Base-by-base conservation (phyloP, 192 early-diverging fungal genomes). In the Glomus cerebriforme region DNA sequence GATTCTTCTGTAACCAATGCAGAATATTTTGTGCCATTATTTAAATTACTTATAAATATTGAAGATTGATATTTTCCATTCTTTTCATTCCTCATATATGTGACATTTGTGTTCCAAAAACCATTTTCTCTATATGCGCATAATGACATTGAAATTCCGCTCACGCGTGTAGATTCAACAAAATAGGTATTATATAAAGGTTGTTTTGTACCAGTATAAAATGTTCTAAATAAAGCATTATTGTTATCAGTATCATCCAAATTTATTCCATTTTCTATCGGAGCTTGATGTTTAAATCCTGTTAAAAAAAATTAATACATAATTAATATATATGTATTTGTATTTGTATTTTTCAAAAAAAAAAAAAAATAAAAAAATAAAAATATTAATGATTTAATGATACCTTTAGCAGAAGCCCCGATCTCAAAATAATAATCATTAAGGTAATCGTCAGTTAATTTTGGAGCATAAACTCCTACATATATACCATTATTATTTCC, bases 61-160 rank as follows among this genome's bases (percentile, higher is more conserved):
- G 35, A n/a, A 35, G 34, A 82, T 24, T 75, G 39, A 31, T 63
- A 81, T 27, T 80, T 79, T 31, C 67, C 71, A n/a, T 81, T 63
- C 62, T 80, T 73, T 62, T 79, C 72, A 58, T 54, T 74, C 62
- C 62, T 37, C 26, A 77, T 17, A 78, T 74, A 74, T 58, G 22
- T 82, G 84, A 32, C 84, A 84, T 29, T 79, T 39, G 37, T 86
- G 83, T 31, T 64, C 59, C 9, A 81, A n/a, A n/a, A n/a, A 84
- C 15, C 79, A 77, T 66, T 87, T 83, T n/a, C 79, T 37, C 82
- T 78, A 31, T 82, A 82, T 17, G 89, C 89, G 63, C 89, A 90
- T 26, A 82, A 71, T 12, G 89, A 90, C 19, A 73, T 73, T 2
- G 81, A 80, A 19, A 90, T 71, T 63, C 81, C 81, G 5, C 34